Conservation (phyloP, 2,329 filamentous ascomycete genomes). For the Beauveria sp. region DNA sequence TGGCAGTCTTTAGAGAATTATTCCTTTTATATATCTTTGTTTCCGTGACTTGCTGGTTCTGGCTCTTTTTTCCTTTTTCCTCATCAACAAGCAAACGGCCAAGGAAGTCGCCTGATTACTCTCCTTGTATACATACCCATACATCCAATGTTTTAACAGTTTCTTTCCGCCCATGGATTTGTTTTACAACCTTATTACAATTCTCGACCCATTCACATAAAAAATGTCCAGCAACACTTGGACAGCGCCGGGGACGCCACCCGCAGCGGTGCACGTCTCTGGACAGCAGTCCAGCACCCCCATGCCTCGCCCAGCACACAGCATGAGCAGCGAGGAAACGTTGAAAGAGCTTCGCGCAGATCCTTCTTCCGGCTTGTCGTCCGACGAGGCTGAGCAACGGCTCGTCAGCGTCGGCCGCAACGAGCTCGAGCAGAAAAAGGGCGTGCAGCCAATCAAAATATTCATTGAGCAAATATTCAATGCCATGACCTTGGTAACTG, state of each 20-base stretch:
- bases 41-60: background rate
- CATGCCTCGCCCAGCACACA: slow-evolving; percentile 50
- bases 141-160: background rate
- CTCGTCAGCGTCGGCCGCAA: slow-evolving; percentile 50
- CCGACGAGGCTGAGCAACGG: slow-evolving; percentile 41
- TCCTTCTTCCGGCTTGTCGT: slow-evolving; percentile 45
- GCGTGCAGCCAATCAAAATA: slow-evolving; percentile 50
- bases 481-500: slow-evolving; percentile 46
- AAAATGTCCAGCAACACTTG: slow-evolving; percentile 6
- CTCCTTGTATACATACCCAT: too few relatives aligned
- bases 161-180: background rate
- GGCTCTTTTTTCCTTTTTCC: background rate
- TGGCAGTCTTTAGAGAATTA: background rate
- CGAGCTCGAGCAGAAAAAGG: slow-evolving; percentile 38
- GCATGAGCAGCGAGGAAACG: slow-evolving; percentile 1
- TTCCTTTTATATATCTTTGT: background rate
- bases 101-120: too few relatives aligned
- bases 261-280: slow-evolving; percentile 20
- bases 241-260: background rate
- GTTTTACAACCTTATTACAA: background rate
- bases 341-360: slow-evolving; percentile 43
- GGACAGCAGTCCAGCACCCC: slow-evolving; percentile 28
- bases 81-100: too few relatives aligned
- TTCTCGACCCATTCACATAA: background rate
- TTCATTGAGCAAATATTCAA: slow-evolving; percentile 50